phyloP scores from a whole-genome alignment of 116 monocot genomes.

The Papilionanthe hybrid region DNA sequence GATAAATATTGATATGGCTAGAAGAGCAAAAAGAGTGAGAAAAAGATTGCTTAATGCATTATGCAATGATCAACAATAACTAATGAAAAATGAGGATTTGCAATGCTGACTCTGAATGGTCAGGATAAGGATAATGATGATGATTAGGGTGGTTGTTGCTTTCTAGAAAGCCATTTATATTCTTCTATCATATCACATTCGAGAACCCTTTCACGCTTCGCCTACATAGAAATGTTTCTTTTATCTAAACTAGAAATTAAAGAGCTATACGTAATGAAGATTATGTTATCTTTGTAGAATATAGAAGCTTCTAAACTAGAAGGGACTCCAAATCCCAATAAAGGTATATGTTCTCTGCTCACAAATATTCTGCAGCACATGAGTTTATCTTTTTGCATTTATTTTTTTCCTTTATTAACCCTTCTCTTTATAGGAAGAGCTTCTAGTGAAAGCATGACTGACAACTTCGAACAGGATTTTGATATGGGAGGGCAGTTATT shows the following conservation, averaged over 20 bases:
- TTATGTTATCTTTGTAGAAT: conserved; percentile 4
- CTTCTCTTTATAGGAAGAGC: background rate
- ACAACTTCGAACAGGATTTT: background rate
- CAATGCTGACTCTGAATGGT: background rate
- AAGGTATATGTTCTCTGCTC: background rate
- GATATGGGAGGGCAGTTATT: conserved; percentile 6
- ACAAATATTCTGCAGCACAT: background rate
- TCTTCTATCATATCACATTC: background rate
- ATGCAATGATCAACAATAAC: background rate
- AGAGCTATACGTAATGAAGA: background rate
- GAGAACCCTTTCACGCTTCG: too few relatives aligned
- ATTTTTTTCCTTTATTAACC: background rate
- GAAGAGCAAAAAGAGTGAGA: background rate
- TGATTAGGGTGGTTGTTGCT: background rate
- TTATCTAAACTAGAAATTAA: background rate
- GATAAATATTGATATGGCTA: background rate
- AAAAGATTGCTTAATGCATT: background rate
- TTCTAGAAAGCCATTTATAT: background rate
- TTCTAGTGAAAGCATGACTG: conserved; percentile 3
- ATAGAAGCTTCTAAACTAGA: background rate
- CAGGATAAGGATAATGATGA: background rate
- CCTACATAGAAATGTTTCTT: background rate
- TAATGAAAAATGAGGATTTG: background rate
- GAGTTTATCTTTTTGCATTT: background rate
- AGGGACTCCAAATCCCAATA: background rate